Conservation (phyloP, 2,329 filamentous ascomycete species). For the Trichoderma oligosporum region DNA sequence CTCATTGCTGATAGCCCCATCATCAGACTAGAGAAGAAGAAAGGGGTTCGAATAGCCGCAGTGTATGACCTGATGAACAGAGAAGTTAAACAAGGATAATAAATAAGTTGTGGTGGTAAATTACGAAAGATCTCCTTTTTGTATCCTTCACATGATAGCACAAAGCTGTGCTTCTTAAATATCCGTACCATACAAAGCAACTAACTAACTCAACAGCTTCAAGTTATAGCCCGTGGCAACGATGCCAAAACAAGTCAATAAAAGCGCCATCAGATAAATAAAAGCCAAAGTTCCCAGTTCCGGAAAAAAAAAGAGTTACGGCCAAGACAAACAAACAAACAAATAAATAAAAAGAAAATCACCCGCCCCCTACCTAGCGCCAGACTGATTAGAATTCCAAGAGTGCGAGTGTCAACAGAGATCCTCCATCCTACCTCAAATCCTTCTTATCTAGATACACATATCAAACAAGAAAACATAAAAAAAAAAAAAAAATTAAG, state of each 20-base stretch:
- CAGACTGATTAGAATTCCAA: constrained; percentile 1
- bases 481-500: neutral
- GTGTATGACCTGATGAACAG: neutral
- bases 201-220: neutral
- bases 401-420: neutral
- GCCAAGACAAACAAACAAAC: too few species aligned
- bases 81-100: too few species aligned
- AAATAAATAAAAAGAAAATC: neutral
- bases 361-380: constrained; percentile 9
- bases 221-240: neutral
- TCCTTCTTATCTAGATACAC: neutral
- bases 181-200: neutral
- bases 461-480: neutral
- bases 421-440: neutral
- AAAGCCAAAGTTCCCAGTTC: neutral
- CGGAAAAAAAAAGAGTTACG: neutral
- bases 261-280: neutral
- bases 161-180: neutral
- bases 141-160: neutral
- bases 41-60: neutral
- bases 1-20: too few species aligned
- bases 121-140: neutral
- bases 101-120: neutral
- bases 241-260: neutral
- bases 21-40: too few species aligned